Percentiles rank a stretch among this genome's conserved stretches.
These are phyloP conservation scores for Lepidium aucheri DNA, from an alignment of 345 rosid genomes.

Conservation along the genomic window DNA sequence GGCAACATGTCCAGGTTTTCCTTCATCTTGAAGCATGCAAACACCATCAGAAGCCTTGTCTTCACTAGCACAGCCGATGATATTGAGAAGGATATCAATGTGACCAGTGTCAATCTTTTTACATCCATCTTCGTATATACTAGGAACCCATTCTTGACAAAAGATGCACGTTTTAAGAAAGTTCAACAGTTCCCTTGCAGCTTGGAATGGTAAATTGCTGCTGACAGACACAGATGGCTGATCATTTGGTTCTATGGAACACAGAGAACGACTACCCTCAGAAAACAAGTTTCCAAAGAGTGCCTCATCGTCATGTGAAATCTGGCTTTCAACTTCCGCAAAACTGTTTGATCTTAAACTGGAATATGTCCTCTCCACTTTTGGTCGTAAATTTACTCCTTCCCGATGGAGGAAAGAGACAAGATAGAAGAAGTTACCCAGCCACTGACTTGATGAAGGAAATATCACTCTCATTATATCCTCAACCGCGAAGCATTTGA, in stretches of 20 bases:
- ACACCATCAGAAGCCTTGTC: conserved; percentile 41
- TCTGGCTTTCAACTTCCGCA: conserved; percentile 62
- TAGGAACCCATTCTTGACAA: conserved; percentile 61
- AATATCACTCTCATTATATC: conserved; percentile 60
- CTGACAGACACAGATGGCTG: conserved; percentile 49
- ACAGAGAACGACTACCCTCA: conserved; percentile 68
- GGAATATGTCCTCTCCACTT: conserved; percentile 59
- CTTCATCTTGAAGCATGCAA: conserved; percentile 49
- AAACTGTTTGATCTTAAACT: conserved; percentile 51
- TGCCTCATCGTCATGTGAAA: conserved; percentile 91
- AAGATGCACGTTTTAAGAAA: conserved; percentile 67
- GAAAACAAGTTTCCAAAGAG: conserved; percentile 92
- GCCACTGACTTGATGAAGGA: conserved; percentile 69
- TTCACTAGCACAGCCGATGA: conserved; percentile 48
- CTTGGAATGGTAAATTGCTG: conserved; percentile 72
- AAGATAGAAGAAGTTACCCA: conserved; percentile 71
- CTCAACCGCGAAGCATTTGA: conserved; percentile 47
- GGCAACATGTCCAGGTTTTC: conserved; percentile 54
- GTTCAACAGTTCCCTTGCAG: conserved; percentile 62
- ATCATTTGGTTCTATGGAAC: conserved; percentile 65
- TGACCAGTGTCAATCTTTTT: conserved; percentile 49
- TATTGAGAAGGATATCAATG: conserved; percentile 66
- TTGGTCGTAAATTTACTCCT: conserved; percentile 66
- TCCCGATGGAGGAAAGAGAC: conserved; percentile 58
- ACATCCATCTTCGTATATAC: conserved; percentile 66